Conservation (phyloP, 2,329 filamentous ascomycete genomes). For the Cytospora piceae region DNA sequence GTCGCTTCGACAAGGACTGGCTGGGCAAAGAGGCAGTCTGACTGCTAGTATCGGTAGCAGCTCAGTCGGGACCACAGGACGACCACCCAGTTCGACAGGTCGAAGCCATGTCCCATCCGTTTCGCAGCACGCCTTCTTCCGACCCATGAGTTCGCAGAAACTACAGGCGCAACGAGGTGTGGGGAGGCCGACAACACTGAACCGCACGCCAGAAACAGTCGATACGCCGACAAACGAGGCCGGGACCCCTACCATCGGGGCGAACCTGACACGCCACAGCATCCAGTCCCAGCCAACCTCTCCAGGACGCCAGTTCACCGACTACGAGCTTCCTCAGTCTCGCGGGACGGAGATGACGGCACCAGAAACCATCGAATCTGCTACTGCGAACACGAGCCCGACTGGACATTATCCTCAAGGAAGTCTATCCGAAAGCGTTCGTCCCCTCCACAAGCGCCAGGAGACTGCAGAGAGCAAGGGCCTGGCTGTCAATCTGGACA, state of each 20-base stretch:
- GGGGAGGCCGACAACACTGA: conserved; percentile 48
- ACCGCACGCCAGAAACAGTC: conserved; percentile 39
- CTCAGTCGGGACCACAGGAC: conserved; percentile 49
- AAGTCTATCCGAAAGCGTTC: conserved; percentile 76
- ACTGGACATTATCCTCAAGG: conserved; percentile 61
- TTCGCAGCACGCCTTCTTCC: conserved; percentile 89
- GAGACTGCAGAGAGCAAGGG: conserved; percentile 43
- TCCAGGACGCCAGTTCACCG: conserved; percentile 11
- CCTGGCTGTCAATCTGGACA: conserved; percentile 63
- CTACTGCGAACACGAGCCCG: conserved; percentile 74
- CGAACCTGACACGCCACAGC: conserved; percentile 37
- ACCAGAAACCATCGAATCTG: conserved; percentile 74
- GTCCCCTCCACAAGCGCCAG: conserved; percentile 71
- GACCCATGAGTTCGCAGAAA: conserved; percentile 94
- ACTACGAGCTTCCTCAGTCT: conserved; percentile 27
- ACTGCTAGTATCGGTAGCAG: conserved; percentile 43
- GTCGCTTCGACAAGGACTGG: conserved; percentile 57
- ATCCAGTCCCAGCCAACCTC: conserved; percentile 38
- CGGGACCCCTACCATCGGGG: conserved; percentile 21
- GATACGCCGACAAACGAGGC: conserved; percentile 16
- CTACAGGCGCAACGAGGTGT: conserved; percentile 84
- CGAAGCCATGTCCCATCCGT: conserved; percentile 89
- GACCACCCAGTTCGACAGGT: conserved; percentile 70
- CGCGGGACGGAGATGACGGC: conserved; percentile 53
- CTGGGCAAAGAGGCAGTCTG: conserved; percentile 49